Conservation (phyloP, 2,329 filamentous ascomycete genomes). For the Ambrosiella beaveri region DNA sequence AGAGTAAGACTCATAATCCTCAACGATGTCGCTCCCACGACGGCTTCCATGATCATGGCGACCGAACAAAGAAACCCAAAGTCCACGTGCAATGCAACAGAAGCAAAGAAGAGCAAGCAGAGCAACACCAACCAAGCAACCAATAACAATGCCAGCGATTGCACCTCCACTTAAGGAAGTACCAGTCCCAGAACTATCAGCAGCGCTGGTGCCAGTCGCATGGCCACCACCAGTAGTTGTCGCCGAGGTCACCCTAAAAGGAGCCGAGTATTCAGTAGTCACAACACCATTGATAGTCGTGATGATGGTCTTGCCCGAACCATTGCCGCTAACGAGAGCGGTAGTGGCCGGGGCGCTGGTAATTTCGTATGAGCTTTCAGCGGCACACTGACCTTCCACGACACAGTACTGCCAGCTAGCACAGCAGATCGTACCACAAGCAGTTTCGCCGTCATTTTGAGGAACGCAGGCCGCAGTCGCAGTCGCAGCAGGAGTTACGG, state of each 20-base stretch:
- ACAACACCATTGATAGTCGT: constrained; percentile 29
- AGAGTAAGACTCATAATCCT: constrained; percentile 37
- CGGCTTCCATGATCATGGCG: not conserved
- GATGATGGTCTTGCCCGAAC: constrained; percentile 23
- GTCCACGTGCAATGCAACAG: constrained; percentile 49
- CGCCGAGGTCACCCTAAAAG: constrained; percentile 35
- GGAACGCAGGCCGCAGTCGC: constrained; percentile 33
- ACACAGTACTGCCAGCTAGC: constrained; percentile 51
- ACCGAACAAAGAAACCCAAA: constrained; percentile 48
- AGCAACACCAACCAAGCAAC: constrained; percentile 47
- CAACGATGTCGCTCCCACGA: constrained; percentile 27
- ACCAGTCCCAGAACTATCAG: constrained; percentile 18
- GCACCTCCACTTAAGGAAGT: constrained; percentile 48
- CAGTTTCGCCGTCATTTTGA: constrained; percentile 33
- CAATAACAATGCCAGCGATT: constrained; percentile 68
- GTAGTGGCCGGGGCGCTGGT: constrained; percentile 19
- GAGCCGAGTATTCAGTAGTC: constrained; percentile 37
- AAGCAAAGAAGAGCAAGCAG: constrained; percentile 56
- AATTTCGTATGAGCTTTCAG: constrained; percentile 28
- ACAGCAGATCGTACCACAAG: constrained; percentile 56
- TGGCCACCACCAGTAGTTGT: constrained; percentile 30
- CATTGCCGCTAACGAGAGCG: constrained; percentile 15
- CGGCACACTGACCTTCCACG: constrained; percentile 37
- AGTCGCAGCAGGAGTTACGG: constrained; percentile 30
- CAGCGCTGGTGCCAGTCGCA: constrained; percentile 27